Conservation (phyloP, 192 early-diverging fungal species). For the Linderina pennispora region DNA sequence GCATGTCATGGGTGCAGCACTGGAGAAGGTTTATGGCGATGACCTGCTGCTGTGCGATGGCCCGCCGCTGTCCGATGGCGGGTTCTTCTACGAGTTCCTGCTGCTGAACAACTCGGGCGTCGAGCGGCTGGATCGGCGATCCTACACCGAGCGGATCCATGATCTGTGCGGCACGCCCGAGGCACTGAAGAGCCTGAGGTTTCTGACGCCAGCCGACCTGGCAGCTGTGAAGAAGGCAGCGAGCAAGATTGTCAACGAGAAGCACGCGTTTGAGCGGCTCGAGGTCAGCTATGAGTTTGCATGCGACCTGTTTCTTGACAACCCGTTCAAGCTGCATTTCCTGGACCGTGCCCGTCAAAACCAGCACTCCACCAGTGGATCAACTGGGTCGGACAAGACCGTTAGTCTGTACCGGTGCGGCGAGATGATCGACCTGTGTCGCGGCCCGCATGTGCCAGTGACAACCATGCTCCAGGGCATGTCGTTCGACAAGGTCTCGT, state of each 20-base stretch:
- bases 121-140: conserved; percentile 11
- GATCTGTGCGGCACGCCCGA: conserved; percentile 11
- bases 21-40: conserved; percentile 65
- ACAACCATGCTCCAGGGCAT: conserved; percentile 55
- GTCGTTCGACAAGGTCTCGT: conserved; percentile 51
- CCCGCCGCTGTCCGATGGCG: conserved; percentile 59
- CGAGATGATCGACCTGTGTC: conserved; percentile 70
- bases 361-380: conserved; percentile 29
- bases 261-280: conserved; percentile 59
- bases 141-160: conserved; percentile 18
- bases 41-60: conserved; percentile 63
- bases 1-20: conserved; percentile 65
- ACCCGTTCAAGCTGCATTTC: conserved; percentile 71
- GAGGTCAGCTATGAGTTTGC: conserved; percentile 55
- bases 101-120: conserved; percentile 32
- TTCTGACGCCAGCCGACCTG: conserved; percentile 50
- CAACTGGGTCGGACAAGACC: neutral
- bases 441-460: conserved; percentile 70
- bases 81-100: conserved; percentile 77
- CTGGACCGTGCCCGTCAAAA: conserved; percentile 29
- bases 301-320: conserved; percentile 57
- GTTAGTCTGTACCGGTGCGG: conserved; percentile 66
- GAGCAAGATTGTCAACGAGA: conserved; percentile 46
- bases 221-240: conserved; percentile 47
- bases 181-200: conserved; percentile 19